These are phyloP conservation scores for Chaetothyriales sp. DNA, from an alignment of 2,329 filamentous ascomycete genomes.

Conservation along the genomic window DNA sequence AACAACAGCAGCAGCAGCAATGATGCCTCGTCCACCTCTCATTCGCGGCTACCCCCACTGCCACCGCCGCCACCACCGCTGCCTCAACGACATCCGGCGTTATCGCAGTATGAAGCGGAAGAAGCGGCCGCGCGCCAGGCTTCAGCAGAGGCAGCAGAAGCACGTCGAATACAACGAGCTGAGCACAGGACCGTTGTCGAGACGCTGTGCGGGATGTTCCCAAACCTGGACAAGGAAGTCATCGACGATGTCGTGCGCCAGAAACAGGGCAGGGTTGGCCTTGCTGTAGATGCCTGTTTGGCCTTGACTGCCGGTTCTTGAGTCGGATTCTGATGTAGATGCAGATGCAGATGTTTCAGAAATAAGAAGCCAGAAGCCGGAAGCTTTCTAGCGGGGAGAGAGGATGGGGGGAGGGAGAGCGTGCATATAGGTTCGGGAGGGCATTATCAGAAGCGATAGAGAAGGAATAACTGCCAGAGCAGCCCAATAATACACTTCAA, in stretches of 20 bases:
- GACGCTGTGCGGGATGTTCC: conserved; percentile 91
- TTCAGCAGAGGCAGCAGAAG: conserved; percentile 77
- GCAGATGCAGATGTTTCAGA: too few relatives aligned
- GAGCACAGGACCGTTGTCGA: conserved; percentile 89
- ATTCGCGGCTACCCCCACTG: conserved; percentile 1
- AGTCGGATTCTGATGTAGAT: neutral
- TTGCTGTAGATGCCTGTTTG: conserved; percentile 75
- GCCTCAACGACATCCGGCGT: conserved; percentile 1
- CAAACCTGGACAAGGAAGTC: conserved; percentile 79
- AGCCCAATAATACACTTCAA: too few relatives aligned
- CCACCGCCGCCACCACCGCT: too few relatives aligned
- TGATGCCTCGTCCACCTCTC: conserved; percentile 6
- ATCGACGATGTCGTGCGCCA: conserved; percentile 94
- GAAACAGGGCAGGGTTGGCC: conserved; percentile 80
- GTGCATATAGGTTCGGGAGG: too few relatives aligned
- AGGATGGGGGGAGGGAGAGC: too few relatives aligned
- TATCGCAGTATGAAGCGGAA: conserved; percentile 45
- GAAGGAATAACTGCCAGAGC: too few relatives aligned
- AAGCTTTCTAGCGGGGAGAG: too few relatives aligned
- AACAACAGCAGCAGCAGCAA: conserved; percentile 17
- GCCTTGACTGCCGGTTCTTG: conserved; percentile 40
- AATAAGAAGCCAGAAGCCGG: too few relatives aligned
- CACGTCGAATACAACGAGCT: conserved; percentile 61
- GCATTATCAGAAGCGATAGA: too few relatives aligned
- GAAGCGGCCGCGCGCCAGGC: conserved; percentile 83